Base-by-base conservation (phyloP, 208 protist species). In the Trypanosoma lewisi region DNA sequence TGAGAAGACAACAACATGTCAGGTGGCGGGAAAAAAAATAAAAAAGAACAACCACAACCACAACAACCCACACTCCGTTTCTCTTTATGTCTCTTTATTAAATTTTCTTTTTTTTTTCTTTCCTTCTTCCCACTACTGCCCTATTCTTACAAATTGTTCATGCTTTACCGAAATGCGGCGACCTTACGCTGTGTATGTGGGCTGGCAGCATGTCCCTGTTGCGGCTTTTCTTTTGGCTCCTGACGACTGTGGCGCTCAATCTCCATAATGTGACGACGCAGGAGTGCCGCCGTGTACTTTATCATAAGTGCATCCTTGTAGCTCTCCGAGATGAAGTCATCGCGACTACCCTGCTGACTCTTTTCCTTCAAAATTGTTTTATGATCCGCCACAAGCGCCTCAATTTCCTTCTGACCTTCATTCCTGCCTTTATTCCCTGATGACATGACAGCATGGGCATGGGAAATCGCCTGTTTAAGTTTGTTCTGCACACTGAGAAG, bases 261-360 rank as follows among this genome's bases (percentile, higher is more conserved):
- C 60, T 83, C 81, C 39, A 47, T 56, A 21, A 89, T 17, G 28
- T 88, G 67, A 58, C 82, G 78, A 21, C 75, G 75, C 45, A 94
- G 72, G 2, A 90, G 70, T 1, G 63, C 67, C 0, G 73, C 68
- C 19, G 80, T 72, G 41, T 80, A 88, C 73, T 94, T 94, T 53
- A 91, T 92, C 84, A 91, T 92, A 23, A 94, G 79, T 5, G 85
- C 82, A 54, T 94, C 84, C 75, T 87, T 92, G 68, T 89, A 82
- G 48, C 71, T 77, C 67, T 89, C 71, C 8, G 77, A 86, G 67
- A 80, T 82, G 67, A 87, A 82, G 73, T 94, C 81, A 55, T 88
- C 80, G 16, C 82, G 76, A 48, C 62, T 75, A 23, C 69, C 62
- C 63, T 87, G 73, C 8, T 72, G 67, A 65, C 79, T 72, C 65